phyloP scores from a whole-genome alignment of 129 eudicot species.

The Saussurea involucrata region DNA sequence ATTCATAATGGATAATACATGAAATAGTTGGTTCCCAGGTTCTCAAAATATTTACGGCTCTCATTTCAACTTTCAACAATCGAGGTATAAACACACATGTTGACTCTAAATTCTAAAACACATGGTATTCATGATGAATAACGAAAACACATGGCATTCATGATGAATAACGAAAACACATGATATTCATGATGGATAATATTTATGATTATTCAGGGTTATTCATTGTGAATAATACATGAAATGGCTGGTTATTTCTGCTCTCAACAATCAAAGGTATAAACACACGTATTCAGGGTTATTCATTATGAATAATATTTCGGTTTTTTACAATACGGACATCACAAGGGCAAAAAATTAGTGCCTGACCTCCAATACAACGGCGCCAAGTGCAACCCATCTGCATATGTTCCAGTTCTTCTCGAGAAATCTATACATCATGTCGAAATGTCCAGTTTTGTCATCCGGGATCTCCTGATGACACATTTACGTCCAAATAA shows the following conservation, averaged over 20 bases:
- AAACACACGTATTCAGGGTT: no score
- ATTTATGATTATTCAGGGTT: no score
- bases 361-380: conserved; percentile 58
- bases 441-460: conserved; percentile 74
- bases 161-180: background rate
- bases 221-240: no score
- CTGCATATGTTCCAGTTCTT: conserved; percentile 71
- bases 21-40: background rate
- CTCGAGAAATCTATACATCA: conserved; percentile 64
- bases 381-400: conserved; percentile 92
- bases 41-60: no score
- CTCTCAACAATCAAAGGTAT: background rate
- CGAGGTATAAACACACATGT: background rate
- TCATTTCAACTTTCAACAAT: background rate
- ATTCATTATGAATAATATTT: no score
- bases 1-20: no score
- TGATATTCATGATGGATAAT: background rate
- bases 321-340: background rate
- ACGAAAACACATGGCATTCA: background rate
- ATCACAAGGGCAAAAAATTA: background rate
- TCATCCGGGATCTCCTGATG: conserved; percentile 77
- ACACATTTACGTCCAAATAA: conserved; percentile 20
- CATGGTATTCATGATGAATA: no score
- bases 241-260: background rate
- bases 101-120: conserved; percentile 2